Percentiles rank a stretch among this genome's conserved stretches.
Conservation (phyloP, 805 yeast species). For the Candida hispaniensis region DNA sequence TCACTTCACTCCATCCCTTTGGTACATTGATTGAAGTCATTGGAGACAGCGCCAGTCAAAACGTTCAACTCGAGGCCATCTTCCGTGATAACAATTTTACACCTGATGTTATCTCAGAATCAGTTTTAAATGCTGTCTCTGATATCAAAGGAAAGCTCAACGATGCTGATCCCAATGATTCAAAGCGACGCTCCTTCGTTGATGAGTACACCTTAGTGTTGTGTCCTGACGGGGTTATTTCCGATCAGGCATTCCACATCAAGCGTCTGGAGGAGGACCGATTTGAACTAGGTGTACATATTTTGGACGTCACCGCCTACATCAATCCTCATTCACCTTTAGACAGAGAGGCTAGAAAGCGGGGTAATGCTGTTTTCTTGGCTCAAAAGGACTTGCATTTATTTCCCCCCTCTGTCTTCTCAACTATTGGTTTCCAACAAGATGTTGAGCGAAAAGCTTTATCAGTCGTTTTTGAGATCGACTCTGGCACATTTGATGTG, state of each 20-base stretch:
- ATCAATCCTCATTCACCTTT: slow-evolving; percentile 62
- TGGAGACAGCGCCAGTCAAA: slow-evolving; percentile 67
- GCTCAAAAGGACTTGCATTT: slow-evolving; percentile 64
- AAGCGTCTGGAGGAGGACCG: slow-evolving; percentile 47
- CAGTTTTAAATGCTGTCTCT: slow-evolving; percentile 24
- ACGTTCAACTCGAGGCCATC: slow-evolving; percentile 78
- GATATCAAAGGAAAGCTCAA: slow-evolving; percentile 11
- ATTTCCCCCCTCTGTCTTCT: slow-evolving; percentile 53
- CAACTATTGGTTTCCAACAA: slow-evolving; percentile 47
- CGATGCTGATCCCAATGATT: slow-evolving; percentile 24
- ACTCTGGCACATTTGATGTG: slow-evolving; percentile 58
- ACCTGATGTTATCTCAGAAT: slow-evolving; percentile 34
- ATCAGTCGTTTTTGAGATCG: slow-evolving; percentile 72
- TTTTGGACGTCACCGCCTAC: slow-evolving; percentile 65
- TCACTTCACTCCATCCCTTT: slow-evolving; percentile 95
- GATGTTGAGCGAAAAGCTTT: slow-evolving; percentile 54
- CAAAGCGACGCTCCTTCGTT: slow-evolving; percentile 42
- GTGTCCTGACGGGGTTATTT: slow-evolving; percentile 44
- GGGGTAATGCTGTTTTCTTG: slow-evolving; percentile 80
- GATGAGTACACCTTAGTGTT: slow-evolving; percentile 53
- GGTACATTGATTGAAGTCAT: slow-evolving; percentile 84
- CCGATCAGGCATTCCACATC: slow-evolving; percentile 79
- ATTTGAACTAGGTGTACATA: slow-evolving; percentile 78
- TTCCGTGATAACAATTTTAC: slow-evolving; percentile 53
- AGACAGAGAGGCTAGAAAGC: slow-evolving; percentile 82